Base-by-base conservation (phyloP, 2,329 filamentous ascomycete species). In the Stachybotrys elegans region DNA sequence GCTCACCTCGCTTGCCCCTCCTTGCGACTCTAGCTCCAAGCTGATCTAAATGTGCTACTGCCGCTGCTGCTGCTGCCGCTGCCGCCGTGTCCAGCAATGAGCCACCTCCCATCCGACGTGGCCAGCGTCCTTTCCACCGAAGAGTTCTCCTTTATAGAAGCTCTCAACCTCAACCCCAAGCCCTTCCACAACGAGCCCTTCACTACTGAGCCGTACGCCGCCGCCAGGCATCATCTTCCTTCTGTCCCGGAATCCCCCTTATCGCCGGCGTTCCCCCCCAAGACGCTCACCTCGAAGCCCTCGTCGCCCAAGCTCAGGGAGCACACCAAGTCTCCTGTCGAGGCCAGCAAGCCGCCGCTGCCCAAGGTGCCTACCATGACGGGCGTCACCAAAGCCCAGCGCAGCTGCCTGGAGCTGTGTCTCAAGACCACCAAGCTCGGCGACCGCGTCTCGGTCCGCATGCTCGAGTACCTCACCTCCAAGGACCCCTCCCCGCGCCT, bases 361-460 rank as follows among this genome's bases (percentile, higher is more conserved):
- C 42, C 34, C 58, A 58, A 34, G 56, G 49, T 46, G 54, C 47
- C 45, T 43, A 43, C 29, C 48, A 58, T 58, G 53, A 46, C 55
- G 6, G 50, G 48, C 43, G 47, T 47, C 3, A 14, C 35, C 42
- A 64, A 61, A 45, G 60, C 61, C 8, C 61, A 66, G 52, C 31
- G 51, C 22, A 51, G 57, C 36, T 65, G 62, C 45, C 55, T 63
- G 7, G 58, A 65, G 35, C 66, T 81, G 35, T 83, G 80, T 61
- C 72, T 69, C 49, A 73, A 73, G 54, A 76, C 79, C 6, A 84
- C 80, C 3, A 64, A 72, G 40, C 69, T 80, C 21, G 79, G 79
- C 46, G 82, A 84, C 59, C 75, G 72, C 48, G 83, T 86, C 51
- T 78, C 82, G 1, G 76, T 84, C 38, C 78, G 75, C 50, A 78